These are phyloP conservation scores for Hypoxylon sp. DNA, from an alignment of 2,329 filamentous ascomycete species.

Conservation along the genomic window DNA sequence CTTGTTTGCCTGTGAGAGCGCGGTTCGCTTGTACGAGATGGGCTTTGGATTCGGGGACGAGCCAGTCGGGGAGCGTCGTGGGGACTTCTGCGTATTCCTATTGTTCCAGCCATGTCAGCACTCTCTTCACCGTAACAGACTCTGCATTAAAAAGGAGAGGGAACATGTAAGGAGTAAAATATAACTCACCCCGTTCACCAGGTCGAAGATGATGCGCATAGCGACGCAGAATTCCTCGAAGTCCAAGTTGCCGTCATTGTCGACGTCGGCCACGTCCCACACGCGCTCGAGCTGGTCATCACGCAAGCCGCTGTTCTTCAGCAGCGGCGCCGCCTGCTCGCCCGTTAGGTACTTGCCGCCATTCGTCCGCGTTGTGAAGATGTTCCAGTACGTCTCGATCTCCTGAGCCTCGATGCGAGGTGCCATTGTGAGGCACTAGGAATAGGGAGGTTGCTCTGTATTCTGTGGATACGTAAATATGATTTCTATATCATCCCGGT, in stretches of 20 bases:
- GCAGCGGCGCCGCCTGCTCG: conserved; percentile 72
- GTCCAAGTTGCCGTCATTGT: conserved; percentile 96
- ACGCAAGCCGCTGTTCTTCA: conserved; percentile 74
- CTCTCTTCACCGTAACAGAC: background rate
- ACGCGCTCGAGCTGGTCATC: conserved; percentile 91
- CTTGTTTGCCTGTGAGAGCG: conserved; percentile 83
- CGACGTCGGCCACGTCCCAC: conserved; percentile 97
- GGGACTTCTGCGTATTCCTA: conserved; percentile 95
- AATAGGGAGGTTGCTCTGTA: conserved; percentile 6
- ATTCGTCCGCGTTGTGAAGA: conserved; percentile 72
- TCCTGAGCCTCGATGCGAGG: conserved; percentile 74
- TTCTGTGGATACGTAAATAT: conserved; percentile 1
- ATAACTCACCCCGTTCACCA: conserved; percentile 84
- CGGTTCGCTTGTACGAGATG: conserved; percentile 88
- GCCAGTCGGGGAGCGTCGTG: conserved; percentile 88
- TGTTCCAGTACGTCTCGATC: conserved; percentile 77
- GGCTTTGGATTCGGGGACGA: conserved; percentile 94
- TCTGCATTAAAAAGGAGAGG: background rate
- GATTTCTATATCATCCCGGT: background rate
- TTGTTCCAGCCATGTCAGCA: conserved; percentile 29
- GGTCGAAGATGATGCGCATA: conserved; percentile 97
- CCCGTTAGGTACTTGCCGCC: conserved; percentile 72
- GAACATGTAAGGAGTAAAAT: conserved; percentile 1
- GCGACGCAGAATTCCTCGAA: conserved; percentile 99
- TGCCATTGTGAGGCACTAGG: conserved; percentile 61